A percentile compares a stretch with the other conserved stretches of the same genome.
These are phyloP conservation scores for Penicillium roqueforti DNA, from an alignment of 495 filamentous ascomycete species.

Conservation along the genomic window DNA sequence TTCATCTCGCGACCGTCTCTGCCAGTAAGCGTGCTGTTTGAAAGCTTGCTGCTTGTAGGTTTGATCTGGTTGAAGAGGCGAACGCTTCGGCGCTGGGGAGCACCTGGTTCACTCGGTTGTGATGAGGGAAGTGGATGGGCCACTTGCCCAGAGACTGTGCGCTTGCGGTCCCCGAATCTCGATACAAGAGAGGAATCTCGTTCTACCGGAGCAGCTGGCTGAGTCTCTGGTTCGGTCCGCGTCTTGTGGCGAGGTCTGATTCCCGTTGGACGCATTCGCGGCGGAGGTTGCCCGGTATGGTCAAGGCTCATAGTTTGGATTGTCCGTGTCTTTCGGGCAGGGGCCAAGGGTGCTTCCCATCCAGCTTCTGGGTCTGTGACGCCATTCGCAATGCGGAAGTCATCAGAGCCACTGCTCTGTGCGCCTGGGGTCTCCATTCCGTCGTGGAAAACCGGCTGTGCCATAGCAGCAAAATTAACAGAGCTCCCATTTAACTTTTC, in stretches of 20 bases:
- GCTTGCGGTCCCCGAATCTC: conserved; percentile 61
- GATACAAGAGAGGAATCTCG: conserved; percentile 34
- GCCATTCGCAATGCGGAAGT: conserved; percentile 39
- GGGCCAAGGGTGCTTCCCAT: conserved; percentile 66
- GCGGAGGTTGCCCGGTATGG: conserved; percentile 54
- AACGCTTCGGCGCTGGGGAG: conserved; percentile 72
- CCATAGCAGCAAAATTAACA: conserved; percentile 32
- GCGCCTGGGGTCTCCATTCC: conserved; percentile 40
- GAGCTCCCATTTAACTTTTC: conserved; percentile 54
- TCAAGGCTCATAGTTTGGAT: conserved; percentile 51
- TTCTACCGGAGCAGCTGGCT: conserved; percentile 32
- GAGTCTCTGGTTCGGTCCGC: conserved; percentile 49
- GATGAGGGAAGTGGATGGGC: conserved; percentile 52
- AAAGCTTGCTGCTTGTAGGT: conserved; percentile 56
- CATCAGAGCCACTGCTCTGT: conserved; percentile 44
- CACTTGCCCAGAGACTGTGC: conserved; percentile 79
- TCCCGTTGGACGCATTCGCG: conserved; percentile 57
- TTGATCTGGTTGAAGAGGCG: conserved; percentile 69
- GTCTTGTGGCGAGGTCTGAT: conserved; percentile 47
- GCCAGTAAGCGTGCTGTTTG: conserved; percentile 46
- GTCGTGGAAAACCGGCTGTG: conserved; percentile 33
- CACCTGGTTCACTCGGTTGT: conserved; percentile 56
- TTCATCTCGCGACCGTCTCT: conserved; percentile 69
- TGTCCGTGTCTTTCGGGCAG: conserved; percentile 56
- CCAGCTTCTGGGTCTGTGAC: conserved; percentile 23